Evolutionary conservation across 371 early-diverging fungal species (phyloP).

Genomic region (Parasitella parasitica): DNA sequence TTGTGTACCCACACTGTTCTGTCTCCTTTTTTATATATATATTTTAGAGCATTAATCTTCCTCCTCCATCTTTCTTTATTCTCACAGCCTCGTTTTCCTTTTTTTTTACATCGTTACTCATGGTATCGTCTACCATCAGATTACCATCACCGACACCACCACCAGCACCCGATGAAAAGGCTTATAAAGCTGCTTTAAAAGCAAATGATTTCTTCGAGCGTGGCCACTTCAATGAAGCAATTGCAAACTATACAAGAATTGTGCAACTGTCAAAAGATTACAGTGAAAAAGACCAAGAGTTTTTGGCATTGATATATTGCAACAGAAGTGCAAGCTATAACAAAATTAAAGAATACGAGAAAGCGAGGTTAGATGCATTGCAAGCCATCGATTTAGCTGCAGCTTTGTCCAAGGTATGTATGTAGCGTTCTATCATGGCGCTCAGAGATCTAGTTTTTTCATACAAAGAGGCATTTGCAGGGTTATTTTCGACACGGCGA

Average conservation of each 20-base stretch:
- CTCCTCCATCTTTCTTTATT: neutral
- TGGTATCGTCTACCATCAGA: neutral
- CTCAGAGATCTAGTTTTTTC: neutral
- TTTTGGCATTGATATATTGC: conserved; percentile 59
- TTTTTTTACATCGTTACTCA: neutral
- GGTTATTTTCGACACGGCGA: conserved; percentile 77
- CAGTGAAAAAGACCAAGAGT: conserved; percentile 26
- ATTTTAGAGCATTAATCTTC: neutral
- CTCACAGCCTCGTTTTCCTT: neutral
- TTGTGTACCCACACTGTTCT: neutral
- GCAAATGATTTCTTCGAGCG: conserved; percentile 66
- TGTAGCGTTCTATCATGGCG: neutral
- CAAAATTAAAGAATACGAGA: conserved; percentile 45
- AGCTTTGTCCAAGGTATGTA: conserved; percentile 72
- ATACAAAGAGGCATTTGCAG: conserved; percentile 18
- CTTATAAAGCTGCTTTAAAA: conserved; percentile 34
- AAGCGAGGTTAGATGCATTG: conserved; percentile 66
- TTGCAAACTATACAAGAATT: conserved; percentile 64
- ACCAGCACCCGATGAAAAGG: conserved; percentile 43
- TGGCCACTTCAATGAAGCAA: conserved; percentile 54
- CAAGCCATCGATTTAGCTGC: conserved; percentile 59
- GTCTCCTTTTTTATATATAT: neutral
- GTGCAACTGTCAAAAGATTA: conserved; percentile 37
- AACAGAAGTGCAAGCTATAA: conserved; percentile 70
- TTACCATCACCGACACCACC: conserved; percentile 16